phyloP scores from a whole-genome alignment of 768 basidiomycete genomes.

The Lactarius quietus region DNA sequence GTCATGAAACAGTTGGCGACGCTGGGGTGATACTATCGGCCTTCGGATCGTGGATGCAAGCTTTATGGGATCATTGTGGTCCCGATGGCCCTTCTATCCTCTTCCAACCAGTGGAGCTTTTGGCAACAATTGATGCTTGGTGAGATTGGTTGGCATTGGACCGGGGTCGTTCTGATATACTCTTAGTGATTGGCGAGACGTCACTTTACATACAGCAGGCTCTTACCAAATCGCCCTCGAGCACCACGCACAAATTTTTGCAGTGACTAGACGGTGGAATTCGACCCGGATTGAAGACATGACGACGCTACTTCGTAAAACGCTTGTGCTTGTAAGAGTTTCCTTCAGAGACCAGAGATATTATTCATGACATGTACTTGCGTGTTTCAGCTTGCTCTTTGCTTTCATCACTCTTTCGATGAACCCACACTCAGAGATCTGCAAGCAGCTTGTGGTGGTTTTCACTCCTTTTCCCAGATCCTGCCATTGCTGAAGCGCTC shows the following conservation, averaged over 20 bases:
- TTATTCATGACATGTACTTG: neutral
- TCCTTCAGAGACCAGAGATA: neutral
- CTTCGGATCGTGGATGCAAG: constrained; percentile 23
- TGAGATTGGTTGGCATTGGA: neutral
- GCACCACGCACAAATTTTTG: constrained; percentile 14
- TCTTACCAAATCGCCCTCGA: constrained; percentile 9
- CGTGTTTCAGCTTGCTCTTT: constrained; percentile 11
- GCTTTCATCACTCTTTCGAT: constrained; percentile 22
- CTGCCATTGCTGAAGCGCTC: constrained; percentile 14
- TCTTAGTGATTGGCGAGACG: constrained; percentile 18
- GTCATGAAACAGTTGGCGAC: neutral
- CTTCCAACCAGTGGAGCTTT: constrained; percentile 20
- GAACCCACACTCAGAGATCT: constrained; percentile 14
- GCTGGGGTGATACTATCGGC: constrained; percentile 7
- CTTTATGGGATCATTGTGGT: constrained; percentile 20
- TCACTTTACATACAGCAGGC: constrained; percentile 11
- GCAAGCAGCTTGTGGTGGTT: neutral
- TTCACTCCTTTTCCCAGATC: constrained; percentile 6
- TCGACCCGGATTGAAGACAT: constrained; percentile 16
- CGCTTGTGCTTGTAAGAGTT: constrained; percentile 9
- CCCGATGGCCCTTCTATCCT: constrained; percentile 19
- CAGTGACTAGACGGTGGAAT: neutral
- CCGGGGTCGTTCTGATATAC: constrained; percentile 2
- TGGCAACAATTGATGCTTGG: constrained; percentile 13
- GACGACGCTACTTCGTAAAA: constrained; percentile 8